A percentile compares a stretch with the other conserved stretches of the same genome.
Evolutionary conservation across 2,329 filamentous ascomycete species (phyloP).

Genomic region (Exophiala phaeomuriformis): DNA sequence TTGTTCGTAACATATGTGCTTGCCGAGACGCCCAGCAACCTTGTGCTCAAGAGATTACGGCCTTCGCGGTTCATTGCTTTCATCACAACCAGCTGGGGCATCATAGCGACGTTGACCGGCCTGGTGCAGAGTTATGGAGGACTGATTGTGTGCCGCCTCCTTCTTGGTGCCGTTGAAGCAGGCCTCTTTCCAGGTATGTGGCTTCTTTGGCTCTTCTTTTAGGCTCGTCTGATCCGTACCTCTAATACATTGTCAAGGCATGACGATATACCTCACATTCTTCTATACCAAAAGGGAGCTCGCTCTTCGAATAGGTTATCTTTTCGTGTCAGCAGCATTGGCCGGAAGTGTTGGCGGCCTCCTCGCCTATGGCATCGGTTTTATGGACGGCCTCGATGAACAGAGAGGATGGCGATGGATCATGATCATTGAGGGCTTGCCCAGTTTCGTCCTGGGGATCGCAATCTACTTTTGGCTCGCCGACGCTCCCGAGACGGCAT

Average conservation of each 20-base stretch:
- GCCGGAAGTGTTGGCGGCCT: constrained; percentile 49
- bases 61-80: constrained; percentile 47
- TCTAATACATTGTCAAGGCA: constrained; percentile 22
- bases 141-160: constrained; percentile 42
- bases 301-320: constrained; percentile 38
- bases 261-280: constrained; percentile 41
- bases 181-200: constrained; percentile 34
- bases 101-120: constrained; percentile 47
- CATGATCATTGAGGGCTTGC: constrained; percentile 49
- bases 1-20: constrained; percentile 56
- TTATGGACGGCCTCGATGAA: constrained; percentile 45
- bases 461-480: constrained; percentile 41
- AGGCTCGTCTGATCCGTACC: too few relatives aligned
- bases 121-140: constrained; percentile 42
- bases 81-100: constrained; percentile 38
- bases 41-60: constrained; percentile 41
- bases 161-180: constrained; percentile 39
- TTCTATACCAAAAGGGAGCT: constrained; percentile 42
- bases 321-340: constrained; percentile 44
- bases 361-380: constrained; percentile 45
- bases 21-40: constrained; percentile 34
- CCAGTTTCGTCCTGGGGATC: constrained; percentile 39
- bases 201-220: not conserved
- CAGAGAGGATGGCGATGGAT: constrained; percentile 45
- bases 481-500: constrained; percentile 41